These are phyloP conservation scores for Plasmodium knowlesi DNA, from an alignment of 169 alveolate species.

Conservation along the genomic window DNA sequence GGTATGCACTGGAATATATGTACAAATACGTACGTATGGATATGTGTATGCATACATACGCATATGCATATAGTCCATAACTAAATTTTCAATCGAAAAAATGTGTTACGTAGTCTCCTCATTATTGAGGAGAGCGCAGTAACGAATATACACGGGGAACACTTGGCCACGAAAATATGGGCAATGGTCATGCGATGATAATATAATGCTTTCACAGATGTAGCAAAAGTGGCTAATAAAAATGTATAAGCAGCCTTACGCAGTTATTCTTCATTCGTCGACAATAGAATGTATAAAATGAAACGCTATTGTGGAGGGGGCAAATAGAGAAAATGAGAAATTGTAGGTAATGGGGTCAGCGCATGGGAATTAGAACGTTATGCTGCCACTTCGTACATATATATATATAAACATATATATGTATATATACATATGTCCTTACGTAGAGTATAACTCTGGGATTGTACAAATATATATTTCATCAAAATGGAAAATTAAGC, in stretches of 20 bases:
- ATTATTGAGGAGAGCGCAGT: background rate
- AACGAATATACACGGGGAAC: background rate
- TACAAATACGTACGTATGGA: background rate
- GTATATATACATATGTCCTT: background rate
- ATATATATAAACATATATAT: background rate
- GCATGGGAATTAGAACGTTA: background rate
- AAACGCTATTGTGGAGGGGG: background rate
- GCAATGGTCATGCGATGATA: background rate
- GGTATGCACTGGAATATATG: background rate
- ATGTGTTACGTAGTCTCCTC: background rate
- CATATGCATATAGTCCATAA: background rate
- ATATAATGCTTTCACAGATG: background rate
- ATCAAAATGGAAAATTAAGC: background rate
- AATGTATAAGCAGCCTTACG: background rate
- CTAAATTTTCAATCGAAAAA: background rate
- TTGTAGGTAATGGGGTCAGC: background rate
- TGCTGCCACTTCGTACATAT: background rate
- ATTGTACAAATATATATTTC: background rate
- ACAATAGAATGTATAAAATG: background rate
- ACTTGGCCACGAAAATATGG: background rate
- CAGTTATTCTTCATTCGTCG: slow-evolving; percentile 2
- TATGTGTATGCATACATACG: background rate
- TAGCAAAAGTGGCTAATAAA: background rate
- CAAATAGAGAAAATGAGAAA: background rate
- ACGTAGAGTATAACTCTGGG: background rate